phyloP scores from a whole-genome alignment of 495 filamentous ascomycete species.

The Sabuloglossum arenarium region DNA sequence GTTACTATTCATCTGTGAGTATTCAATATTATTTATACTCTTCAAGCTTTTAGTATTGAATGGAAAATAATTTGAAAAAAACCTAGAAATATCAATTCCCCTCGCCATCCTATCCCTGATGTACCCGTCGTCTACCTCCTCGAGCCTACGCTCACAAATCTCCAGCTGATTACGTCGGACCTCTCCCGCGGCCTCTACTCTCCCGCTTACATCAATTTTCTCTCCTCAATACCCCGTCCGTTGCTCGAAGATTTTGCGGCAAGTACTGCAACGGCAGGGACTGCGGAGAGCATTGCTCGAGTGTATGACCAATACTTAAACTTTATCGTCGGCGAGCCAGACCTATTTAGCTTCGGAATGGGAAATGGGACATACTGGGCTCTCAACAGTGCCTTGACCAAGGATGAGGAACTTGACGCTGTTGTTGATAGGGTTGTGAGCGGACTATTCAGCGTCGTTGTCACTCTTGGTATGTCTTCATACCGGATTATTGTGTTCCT shows the following conservation, averaged over 20 bases:
- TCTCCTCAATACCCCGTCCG: slow-evolving; percentile 80
- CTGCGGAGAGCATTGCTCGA: slow-evolving; percentile 72
- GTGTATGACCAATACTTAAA: slow-evolving; percentile 97
- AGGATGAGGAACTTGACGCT: slow-evolving; percentile 70
- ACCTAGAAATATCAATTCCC: slow-evolving; percentile 55
- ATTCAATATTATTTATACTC: not conserved
- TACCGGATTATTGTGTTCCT: too few species aligned
- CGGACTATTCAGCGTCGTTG: slow-evolving; percentile 86
- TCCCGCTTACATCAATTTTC: slow-evolving; percentile 90
- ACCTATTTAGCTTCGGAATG: slow-evolving; percentile 84
- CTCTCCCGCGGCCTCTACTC: slow-evolving; percentile 76
- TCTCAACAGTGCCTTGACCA: slow-evolving; percentile 79
- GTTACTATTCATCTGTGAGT: slow-evolving; percentile 88
- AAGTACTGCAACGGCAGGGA: slow-evolving; percentile 63
- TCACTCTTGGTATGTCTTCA: slow-evolving; percentile 65
- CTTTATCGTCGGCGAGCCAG: slow-evolving; percentile 89
- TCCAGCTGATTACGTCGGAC: slow-evolving; percentile 68
- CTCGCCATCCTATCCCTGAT: slow-evolving; percentile 81
- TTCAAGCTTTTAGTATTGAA: not conserved
- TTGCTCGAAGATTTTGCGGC: slow-evolving; percentile 90
- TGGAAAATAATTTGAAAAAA: not conserved
- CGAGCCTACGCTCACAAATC: slow-evolving; percentile 65
- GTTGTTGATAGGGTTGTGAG: slow-evolving; percentile 82
- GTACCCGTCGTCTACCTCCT: slow-evolving; percentile 91
- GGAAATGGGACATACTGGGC: slow-evolving; percentile 82